Evolutionary conservation across 306 rosid species (phyloP), one percentile per base, ranked within the genome.

Genomic region (Cercis canadensis): DNA sequence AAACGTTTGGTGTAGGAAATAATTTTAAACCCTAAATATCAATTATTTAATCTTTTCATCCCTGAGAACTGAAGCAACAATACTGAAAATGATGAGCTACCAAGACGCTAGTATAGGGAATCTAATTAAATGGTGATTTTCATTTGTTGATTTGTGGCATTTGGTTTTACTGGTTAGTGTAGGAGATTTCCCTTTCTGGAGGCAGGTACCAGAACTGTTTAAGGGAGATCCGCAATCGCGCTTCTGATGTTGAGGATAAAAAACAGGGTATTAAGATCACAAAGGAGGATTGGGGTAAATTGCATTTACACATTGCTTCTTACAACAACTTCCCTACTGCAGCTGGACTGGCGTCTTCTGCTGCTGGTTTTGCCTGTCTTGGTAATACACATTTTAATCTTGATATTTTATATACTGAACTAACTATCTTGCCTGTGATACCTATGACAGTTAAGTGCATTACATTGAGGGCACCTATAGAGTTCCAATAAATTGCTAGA

Each of bases 311-410:
- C 69, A 94, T 94, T 73, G 92, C 92, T 82, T 94, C 99, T 7
- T 87, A 78, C 81, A 94, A 94, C 86, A 94, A 94, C 77, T 94
- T 94, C 78, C 99, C 99, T 36, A 94, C 99, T 50, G 99, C 99
- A 37, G 99, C 99, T 34, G 99, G 99, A 76, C 74, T 94, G 75
- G 99, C 99, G 60, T 94, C 99, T 65, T 94, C 99, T 0, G 99
- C 99, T 0, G 99, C 99, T 19, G 99, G 99, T 68, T 75, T 94
- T 40, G 99, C 99, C 70, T 94, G 99, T 73, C 90, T 91, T 16
- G 99, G 98, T 94, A 88, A 74, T 37, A 50, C 17, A 36, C 56
- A 12, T 45, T 14, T 15, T 81, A 46, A 46, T 59, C 57, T 41
- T 37, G 11, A 31, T 11, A 31, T 34, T 16, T 55, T 63, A 21